A percentile compares a stretch with the other conserved stretches of the same genome.
These are phyloP conservation scores for Podospora australis DNA, from an alignment of 495 filamentous ascomycete species.

Conservation along the genomic window DNA sequence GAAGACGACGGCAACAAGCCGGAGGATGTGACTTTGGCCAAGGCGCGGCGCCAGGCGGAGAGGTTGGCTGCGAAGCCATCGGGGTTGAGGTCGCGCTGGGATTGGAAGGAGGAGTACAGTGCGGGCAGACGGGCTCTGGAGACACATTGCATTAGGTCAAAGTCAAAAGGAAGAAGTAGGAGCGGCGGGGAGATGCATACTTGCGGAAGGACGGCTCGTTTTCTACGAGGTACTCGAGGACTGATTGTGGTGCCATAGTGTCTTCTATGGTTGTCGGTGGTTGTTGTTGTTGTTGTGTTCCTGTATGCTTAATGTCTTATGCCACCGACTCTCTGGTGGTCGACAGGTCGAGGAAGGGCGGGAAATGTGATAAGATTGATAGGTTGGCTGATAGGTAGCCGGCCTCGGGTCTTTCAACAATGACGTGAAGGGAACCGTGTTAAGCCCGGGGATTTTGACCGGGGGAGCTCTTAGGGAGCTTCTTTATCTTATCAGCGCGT, in stretches of 20 bases:
- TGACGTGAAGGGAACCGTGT: constrained; percentile 7
- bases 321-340: too few species aligned
- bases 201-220: constrained; percentile 41
- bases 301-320: neutral
- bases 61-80: constrained; percentile 86
- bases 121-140: constrained; percentile 75
- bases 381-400: neutral
- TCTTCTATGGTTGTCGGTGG: too few species aligned
- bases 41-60: constrained; percentile 70
- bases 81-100: constrained; percentile 74
- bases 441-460: neutral
- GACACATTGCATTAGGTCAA: constrained; percentile 7
- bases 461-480: neutral
- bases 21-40: constrained; percentile 58
- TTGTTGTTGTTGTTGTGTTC: constrained; percentile 24
- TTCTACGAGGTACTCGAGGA: constrained; percentile 41
- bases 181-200: constrained; percentile 18
- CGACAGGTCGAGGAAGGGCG: neutral
- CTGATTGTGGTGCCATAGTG: constrained; percentile 11
- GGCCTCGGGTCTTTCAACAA: too few species aligned
- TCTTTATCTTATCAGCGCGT: constrained; percentile 19
- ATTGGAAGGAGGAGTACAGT: constrained; percentile 87
- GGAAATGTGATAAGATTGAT: neutral
- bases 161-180: neutral
- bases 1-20: constrained; percentile 53